Evolutionary conservation across 768 basidiomycete species (phyloP), one percentile per base, ranked within the genome.

Genomic region (Mycena sanguinolenta): DNA sequence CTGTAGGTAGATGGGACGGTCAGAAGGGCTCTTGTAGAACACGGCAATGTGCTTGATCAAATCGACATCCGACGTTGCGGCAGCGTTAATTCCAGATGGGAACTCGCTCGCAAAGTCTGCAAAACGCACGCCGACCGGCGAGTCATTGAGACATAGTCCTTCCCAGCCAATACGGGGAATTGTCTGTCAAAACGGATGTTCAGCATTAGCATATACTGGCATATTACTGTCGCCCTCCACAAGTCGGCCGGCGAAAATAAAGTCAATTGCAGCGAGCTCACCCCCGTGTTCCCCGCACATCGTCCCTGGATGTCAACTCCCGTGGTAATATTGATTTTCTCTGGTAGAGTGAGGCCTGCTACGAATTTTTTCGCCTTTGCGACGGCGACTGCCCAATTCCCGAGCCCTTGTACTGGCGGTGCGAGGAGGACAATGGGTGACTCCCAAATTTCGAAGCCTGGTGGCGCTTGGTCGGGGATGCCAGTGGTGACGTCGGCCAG

Each of bases 21-120:
- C 32, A 34, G 89, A 44, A 28, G 32, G 32, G 17, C 19, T 10
- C 27, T 34, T 10, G 25, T 13, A 13, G 3, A 42, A 65, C n/a
- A 32, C 13, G 13, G 14, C 39, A 23, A 58, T 16, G n/a, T 32
- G 30, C 58, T 44, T 16, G 42, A 70, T 57, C 32, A 72, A 28
- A 59, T 59, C 27, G 23, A 46, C 25, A 17, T 78, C 86, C 77
- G 76, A 92, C 80, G 92, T 90, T 5, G 90, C 82, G 12, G 89
- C 92, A 1, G 85, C 81, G 27, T 88, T 90, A 63, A 92, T 81
- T 2, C 86, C 88, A 7, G 90, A 84, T 0, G 92, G 91, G 76
- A 90, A 92, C 3, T 84, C 85, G 21, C 85, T 85, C 7, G 85
- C 87, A 4, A 84, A 82, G 69, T 91, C 86, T 0, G 89, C 83